These are phyloP conservation scores for Populus hybrid DNA, from an alignment of 441 rosid species.

Conservation along the genomic window DNA sequence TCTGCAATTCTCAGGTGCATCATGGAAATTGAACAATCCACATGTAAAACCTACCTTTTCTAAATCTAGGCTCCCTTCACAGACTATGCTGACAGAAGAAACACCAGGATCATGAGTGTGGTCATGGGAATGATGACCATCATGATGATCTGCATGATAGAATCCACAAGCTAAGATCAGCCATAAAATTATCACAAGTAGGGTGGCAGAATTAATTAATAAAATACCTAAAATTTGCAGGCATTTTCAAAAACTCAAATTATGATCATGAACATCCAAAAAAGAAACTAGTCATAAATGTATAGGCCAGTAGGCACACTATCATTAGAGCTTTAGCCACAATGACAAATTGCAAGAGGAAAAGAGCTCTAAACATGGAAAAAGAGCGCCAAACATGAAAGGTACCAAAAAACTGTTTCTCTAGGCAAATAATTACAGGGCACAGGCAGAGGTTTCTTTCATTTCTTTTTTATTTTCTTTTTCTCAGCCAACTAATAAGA, in stretches of 20 bases:
- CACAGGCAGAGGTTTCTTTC: background rate
- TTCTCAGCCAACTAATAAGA: background rate
- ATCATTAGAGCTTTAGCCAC: background rate
- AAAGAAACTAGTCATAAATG: background rate
- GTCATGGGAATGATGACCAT: slow-evolving; percentile 70
- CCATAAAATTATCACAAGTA: background rate
- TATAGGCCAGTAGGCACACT: background rate
- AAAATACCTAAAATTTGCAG: background rate
- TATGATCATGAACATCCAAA: background rate
- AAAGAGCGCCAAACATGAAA: background rate
- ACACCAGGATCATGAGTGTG: slow-evolving; percentile 95
- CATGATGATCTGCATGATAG: slow-evolving; percentile 56
- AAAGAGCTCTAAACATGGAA: background rate
- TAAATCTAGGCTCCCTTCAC: slow-evolving; percentile 92
- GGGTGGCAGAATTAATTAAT: background rate
- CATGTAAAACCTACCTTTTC: slow-evolving; percentile 68
- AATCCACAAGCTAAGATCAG: slow-evolving; percentile 8
- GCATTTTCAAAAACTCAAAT: background rate
- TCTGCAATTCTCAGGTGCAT: background rate
- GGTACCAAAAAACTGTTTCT: background rate
- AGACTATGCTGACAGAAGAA: slow-evolving; percentile 89
- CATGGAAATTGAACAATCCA: background rate
- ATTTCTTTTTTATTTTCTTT: background rate
- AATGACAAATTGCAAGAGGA: background rate
- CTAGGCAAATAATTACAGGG: background rate